Conservation (phyloP, 306 rosid species). For the Adenanthera pavonina region DNA sequence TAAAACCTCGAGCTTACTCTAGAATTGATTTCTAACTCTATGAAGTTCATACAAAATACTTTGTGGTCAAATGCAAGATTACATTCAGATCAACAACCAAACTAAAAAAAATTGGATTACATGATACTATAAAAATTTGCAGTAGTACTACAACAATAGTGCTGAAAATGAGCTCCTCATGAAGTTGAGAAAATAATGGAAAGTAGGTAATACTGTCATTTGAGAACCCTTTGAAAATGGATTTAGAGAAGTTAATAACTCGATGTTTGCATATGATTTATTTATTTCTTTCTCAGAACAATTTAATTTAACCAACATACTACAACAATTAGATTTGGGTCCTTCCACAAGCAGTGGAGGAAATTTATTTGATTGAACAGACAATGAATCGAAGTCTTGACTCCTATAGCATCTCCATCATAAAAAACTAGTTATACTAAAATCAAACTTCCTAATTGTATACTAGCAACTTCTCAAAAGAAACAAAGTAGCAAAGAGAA, state of each 20-base stretch:
- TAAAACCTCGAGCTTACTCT: too few relatives aligned
- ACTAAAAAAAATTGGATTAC: too few relatives aligned
- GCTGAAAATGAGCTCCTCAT: too few relatives aligned
- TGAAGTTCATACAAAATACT: too few relatives aligned
- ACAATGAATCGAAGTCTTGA: not conserved
- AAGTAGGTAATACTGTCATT: too few relatives aligned
- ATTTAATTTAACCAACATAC: not conserved
- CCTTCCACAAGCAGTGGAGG: too few relatives aligned
- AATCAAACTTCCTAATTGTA: not conserved
- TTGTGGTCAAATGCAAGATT: too few relatives aligned
- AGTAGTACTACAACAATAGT: too few relatives aligned
- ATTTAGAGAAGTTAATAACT: not conserved
- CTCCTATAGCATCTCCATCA: not conserved
- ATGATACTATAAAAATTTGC: too few relatives aligned
- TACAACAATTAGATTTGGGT: not conserved
- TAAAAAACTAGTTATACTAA: not conserved
- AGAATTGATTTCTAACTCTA: too few relatives aligned
- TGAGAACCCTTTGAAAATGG: constrained; percentile 8
- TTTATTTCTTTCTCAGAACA: not conserved
- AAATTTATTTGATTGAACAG: not conserved
- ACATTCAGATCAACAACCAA: too few relatives aligned
- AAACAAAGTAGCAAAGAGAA: not conserved
- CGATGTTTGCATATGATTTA: not conserved
- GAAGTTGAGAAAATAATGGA: too few relatives aligned
- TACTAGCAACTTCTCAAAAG: not conserved